These are phyloP conservation scores for Calonectria crousiana DNA, from an alignment of 2,329 filamentous ascomycete species.

Conservation along the genomic window DNA sequence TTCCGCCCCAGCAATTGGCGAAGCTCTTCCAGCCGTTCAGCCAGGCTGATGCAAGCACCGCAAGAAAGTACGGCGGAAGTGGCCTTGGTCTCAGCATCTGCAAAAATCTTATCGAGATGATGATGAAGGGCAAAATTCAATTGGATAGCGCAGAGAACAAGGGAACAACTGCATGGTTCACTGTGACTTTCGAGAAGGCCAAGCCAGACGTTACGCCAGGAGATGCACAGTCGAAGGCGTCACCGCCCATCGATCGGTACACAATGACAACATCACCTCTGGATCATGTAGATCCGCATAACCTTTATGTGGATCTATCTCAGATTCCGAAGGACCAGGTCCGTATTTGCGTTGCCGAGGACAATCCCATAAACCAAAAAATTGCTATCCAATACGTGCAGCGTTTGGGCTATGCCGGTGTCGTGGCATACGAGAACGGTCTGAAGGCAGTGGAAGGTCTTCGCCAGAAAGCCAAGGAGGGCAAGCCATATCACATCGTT, in stretches of 20 bases:
- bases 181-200: slow-evolving; percentile 87
- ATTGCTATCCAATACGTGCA: slow-evolving; percentile 93
- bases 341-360: slow-evolving; percentile 92
- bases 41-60: slow-evolving; percentile 91
- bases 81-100: slow-evolving; percentile 93
- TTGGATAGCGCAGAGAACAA: slow-evolving; percentile 81
- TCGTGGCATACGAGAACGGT: slow-evolving; percentile 92
- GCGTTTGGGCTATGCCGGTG: slow-evolving; percentile 83
- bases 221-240: slow-evolving; percentile 58
- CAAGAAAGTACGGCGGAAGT: slow-evolving; percentile 91
- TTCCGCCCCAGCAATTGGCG: slow-evolving; percentile 82
- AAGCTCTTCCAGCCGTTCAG: slow-evolving; percentile 94
- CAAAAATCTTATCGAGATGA: slow-evolving; percentile 92
- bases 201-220: slow-evolving; percentile 70
- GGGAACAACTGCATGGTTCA: slow-evolving; percentile 82
- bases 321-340: slow-evolving; percentile 81
- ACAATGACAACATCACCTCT: slow-evolving; percentile 44
- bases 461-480: slow-evolving; percentile 77
- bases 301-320: slow-evolving; percentile 74
- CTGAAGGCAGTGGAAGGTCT: slow-evolving; percentile 88
- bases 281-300: slow-evolving; percentile 55
- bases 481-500: slow-evolving; percentile 86
- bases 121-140: slow-evolving; percentile 88
- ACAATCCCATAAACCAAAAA: slow-evolving; percentile 94
- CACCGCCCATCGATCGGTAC: slow-evolving; percentile 53